These are phyloP conservation scores for Xylariaceae sp. DNA, from an alignment of 2,329 filamentous ascomycete genomes.

Conservation along the genomic window DNA sequence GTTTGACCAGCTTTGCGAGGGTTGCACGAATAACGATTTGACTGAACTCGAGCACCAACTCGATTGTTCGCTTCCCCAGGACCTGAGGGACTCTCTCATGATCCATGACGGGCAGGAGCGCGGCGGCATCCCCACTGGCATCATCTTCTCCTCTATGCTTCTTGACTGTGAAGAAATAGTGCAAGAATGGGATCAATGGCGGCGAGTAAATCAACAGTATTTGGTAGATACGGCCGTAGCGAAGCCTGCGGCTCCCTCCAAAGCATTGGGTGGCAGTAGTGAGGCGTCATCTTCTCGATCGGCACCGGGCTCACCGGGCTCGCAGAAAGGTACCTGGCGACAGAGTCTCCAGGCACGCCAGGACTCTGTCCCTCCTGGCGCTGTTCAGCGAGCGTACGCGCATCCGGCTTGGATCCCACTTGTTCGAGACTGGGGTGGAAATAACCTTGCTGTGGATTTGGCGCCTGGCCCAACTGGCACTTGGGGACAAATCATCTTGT, in stretches of 20 bases:
- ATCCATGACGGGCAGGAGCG: conserved; percentile 96
- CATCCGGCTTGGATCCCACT: conserved; percentile 95
- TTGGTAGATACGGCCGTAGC: conserved; percentile 55
- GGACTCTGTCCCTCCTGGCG: conserved; percentile 78
- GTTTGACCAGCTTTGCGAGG: conserved; percentile 87
- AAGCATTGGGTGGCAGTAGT: conserved; percentile 61
- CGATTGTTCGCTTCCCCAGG: conserved; percentile 87
- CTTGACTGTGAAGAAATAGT: conserved; percentile 97
- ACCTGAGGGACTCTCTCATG: conserved; percentile 86
- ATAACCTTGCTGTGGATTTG: conserved; percentile 90
- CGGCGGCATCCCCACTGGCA: conserved; percentile 81
- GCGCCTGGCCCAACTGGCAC: conserved; percentile 82
- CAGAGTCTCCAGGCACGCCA: conserved; percentile 79
- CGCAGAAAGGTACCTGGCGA: conserved; percentile 66
- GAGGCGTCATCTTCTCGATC: conserved; percentile 65
- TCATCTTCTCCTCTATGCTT: conserved; percentile 91
- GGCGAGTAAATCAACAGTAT: conserved; percentile 85
- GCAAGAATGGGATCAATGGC: conserved; percentile 97
- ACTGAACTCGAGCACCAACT: conserved; percentile 96
- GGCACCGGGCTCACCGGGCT: conserved; percentile 44
- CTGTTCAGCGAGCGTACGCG: conserved; percentile 87
- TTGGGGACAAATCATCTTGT: conserved; percentile 96
- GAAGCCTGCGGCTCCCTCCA: conserved; percentile 61
- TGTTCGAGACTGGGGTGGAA: conserved; percentile 96
- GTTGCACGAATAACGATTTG: conserved; percentile 86